These are phyloP conservation scores for Ganoderma meredithae DNA, from an alignment of 1,284 basidiomycete genomes.

Conservation along the genomic window DNA sequence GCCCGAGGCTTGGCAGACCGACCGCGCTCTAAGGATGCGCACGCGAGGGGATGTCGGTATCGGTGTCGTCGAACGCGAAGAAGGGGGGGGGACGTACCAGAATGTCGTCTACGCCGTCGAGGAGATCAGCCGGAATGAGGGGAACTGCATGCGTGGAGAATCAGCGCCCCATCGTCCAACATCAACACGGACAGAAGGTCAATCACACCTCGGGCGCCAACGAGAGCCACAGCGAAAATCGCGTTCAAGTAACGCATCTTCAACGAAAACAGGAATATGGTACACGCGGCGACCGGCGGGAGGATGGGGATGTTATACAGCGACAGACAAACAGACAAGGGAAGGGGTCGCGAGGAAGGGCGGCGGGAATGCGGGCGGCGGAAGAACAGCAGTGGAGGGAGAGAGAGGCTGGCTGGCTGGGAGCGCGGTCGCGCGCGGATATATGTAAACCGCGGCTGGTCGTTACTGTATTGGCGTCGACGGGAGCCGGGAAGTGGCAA, in stretches of 20 bases:
- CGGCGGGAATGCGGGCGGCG: not conserved
- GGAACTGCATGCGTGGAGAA: not conserved
- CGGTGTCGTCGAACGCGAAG: not conserved
- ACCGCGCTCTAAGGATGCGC: not conserved
- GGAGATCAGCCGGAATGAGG: not conserved
- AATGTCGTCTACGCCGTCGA: not conserved
- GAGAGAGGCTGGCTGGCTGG: not conserved
- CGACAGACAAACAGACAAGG: not conserved
- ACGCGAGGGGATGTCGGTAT: not conserved
- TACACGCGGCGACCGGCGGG: not conserved
- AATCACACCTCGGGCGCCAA: not conserved
- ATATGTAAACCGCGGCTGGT: not conserved
- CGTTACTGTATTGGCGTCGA: not conserved
- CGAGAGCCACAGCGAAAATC: not conserved
- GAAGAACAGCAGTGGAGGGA: not conserved
- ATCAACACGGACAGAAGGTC: not conserved
- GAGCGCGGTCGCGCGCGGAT: too few relatives aligned
- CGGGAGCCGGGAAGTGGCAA: constrained; percentile 3
- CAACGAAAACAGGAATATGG: not conserved
- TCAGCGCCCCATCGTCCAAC: not conserved
- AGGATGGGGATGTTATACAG: not conserved
- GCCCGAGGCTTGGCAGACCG: not conserved
- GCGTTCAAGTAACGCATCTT: not conserved
- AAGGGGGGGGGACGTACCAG: not conserved
- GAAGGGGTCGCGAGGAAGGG: not conserved